Percentiles rank a stretch among this genome's conserved stretches.
Conservation (phyloP, 2,329 filamentous ascomycete genomes). For the Colletotrichum euphorbiae region DNA sequence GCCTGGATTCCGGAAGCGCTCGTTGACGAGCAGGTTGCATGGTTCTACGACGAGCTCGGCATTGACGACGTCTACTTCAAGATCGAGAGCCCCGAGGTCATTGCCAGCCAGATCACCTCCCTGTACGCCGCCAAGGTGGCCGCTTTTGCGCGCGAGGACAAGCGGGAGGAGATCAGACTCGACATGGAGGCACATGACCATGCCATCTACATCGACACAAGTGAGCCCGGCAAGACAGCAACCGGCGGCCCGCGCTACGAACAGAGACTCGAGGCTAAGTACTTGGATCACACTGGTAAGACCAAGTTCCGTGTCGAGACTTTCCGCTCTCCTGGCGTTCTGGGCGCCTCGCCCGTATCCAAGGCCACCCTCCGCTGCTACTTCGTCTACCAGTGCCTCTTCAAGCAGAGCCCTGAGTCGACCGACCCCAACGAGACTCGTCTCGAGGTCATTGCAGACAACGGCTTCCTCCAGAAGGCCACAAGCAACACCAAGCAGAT, state of each 20-base stretch:
- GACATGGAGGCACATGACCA: constrained; percentile 96
- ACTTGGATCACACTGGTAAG: constrained; percentile 82
- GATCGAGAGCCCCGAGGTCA: constrained; percentile 85
- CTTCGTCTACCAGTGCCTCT: constrained; percentile 97
- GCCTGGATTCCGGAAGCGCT: constrained; percentile 89
- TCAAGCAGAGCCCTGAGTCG: constrained; percentile 78
- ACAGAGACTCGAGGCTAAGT: constrained; percentile 93
- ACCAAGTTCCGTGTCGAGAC: constrained; percentile 94
- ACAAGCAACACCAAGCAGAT: constrained; percentile 95
- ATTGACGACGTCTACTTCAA: constrained; percentile 99
- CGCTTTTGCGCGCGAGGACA: constrained; percentile 91
- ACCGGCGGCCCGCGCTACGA: constrained; percentile 90
- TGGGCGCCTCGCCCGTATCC: constrained; percentile 74
- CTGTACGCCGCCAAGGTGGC: constrained; percentile 97
- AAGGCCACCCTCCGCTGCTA: constrained; percentile 94
- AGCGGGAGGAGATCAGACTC: constrained; percentile 91
- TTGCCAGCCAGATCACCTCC: constrained; percentile 94
- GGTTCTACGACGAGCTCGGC: constrained; percentile 98
- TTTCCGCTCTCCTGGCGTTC: constrained; percentile 88
- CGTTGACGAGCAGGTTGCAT: constrained; percentile 86
- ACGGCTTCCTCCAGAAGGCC: constrained; percentile 94
- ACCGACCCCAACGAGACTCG: constrained; percentile 84
- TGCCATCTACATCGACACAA: constrained; percentile 98
- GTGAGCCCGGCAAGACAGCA: constrained; percentile 83
- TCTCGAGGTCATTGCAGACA: constrained; percentile 91